Evolutionary conservation across 1,139 yeast genomes (phyloP), one percentile per base, ranked within the genome.

Genomic region (Yamadazyma diddensiae): DNA sequence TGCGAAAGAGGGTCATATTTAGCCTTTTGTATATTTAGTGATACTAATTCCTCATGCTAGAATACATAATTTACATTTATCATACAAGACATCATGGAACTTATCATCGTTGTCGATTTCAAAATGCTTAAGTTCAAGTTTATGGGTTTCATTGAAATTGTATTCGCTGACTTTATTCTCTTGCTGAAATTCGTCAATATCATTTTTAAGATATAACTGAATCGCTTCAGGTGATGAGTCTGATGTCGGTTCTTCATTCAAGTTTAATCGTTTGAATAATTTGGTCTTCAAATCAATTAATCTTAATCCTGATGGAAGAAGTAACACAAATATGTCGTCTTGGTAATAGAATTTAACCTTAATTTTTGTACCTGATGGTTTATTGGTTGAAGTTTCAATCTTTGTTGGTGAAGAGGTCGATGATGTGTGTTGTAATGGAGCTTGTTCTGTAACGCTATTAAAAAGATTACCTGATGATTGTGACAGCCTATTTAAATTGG

Each of bases 271-370:
- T 36, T 84, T 81, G 33, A 73, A 66, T 33, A 90, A 74, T 49
- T 82, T 77, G 20, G 68, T 63, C 48, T 77, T 76, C 39, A 92
- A 62, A 34, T 82, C 88, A 22, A 58, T 64, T 36, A 83, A 67
- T 4, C 79, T 63, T 30, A 82, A 75, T 42, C 70, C 73, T 5
- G 73, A 59, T 9, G 90, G 84, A 29, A 92, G 75, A 37, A 86
- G 68, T 36, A 92, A 70, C 6, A 95, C 97, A 65, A 92, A 87
- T 17, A 90, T 82, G 55, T 90, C 97, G 48, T 88, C 96, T 38
- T 81, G 81, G 51, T 79, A 85, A 56, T 84, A 90, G 45, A 92
- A 88, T 58, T 92, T 92, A 29, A 78, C 82, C 64, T 80, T 92
- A 45, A 64, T 77, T 57, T 62, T 70, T 35, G 55, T 26, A 28